Evolutionary conservation across 1,284 basidiomycete genomes (phyloP).

Genomic region (Leccinum fallax): DNA sequence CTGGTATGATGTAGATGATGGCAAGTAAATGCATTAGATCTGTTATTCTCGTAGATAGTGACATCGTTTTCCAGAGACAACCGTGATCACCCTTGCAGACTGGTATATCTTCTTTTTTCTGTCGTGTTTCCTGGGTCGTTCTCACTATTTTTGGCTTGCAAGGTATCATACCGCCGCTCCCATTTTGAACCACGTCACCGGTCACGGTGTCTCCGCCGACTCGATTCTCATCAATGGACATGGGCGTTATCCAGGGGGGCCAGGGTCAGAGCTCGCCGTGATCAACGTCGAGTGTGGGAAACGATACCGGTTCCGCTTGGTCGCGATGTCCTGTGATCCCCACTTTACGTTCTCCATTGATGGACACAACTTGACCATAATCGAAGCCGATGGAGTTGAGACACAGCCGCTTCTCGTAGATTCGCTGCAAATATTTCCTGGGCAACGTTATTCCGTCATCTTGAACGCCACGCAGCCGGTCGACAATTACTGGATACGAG

Average conservation of each 20-base stretch:
- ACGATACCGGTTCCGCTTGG: constrained; percentile 45
- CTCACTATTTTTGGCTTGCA: constrained; percentile 31
- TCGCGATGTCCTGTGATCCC: constrained; percentile 44
- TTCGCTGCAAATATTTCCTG: constrained; percentile 33
- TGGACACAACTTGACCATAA: constrained; percentile 40
- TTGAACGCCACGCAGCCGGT: constrained; percentile 39
- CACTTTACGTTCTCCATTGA: constrained; percentile 43
- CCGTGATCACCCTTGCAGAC: constrained; percentile 34
- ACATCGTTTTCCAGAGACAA: constrained; percentile 24
- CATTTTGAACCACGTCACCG: constrained; percentile 19
- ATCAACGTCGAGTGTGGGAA: constrained; percentile 32
- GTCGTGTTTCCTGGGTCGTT: not conserved
- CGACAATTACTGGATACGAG: constrained; percentile 42
- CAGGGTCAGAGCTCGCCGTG: constrained; percentile 29
- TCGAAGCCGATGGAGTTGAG: constrained; percentile 43
- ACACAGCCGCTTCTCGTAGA: constrained; percentile 36
- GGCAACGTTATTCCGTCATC: constrained; percentile 44
- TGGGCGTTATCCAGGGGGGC: constrained; percentile 44
- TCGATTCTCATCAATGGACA: constrained; percentile 51
- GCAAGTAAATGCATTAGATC: not conserved
- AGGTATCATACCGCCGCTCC: constrained; percentile 31
- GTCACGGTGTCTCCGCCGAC: constrained; percentile 17
- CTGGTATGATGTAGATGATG: not conserved
- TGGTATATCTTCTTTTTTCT: constrained; percentile 18
- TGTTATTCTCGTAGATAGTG: not conserved